Base-by-base conservation (phyloP, 2,329 filamentous ascomycete genomes). In the Fusarium praegraminearum region DNA sequence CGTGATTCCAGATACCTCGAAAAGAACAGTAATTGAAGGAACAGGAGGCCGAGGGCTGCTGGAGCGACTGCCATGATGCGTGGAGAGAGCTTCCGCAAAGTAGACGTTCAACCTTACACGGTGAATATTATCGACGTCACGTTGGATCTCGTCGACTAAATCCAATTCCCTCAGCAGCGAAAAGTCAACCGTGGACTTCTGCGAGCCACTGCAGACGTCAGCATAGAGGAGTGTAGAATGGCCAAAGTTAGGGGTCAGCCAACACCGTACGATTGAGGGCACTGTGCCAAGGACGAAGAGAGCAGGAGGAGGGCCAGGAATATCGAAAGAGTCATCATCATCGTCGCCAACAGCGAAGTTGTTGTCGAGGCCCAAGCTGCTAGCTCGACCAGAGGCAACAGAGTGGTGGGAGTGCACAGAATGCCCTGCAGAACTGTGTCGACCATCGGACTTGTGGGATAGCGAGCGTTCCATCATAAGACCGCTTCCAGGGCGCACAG, bases 401-500 rank as follows among this genome's bases (percentile, higher is more conserved):
- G 93, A 97, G 78, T 89, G 86, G 44, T 87, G 82, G 8, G 84
- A 86, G 68, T 91, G 89, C 20, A 90, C 87, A 10, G 90, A 96
- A 72, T 95, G 91, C 7, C 93, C 93, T n/a, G 93, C 90, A 11
- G 94, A 98, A 79, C 95, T 98, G 76, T 97, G 93, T 66, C 95
- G 88, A 36, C 96, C 96, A 77, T 99, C 95, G 1, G 96, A 98
- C 77, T 97, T 97, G 84, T 98, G 94, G 13, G 96, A 99, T 18
- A 93, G 87, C 1, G 94, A 93, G 18, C 96, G 90, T 80, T 99
- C 96, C 79, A 92, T 96, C 89, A 98, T 89, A 74, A 98, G 85
- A 36, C 93, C 91, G 78, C 93, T 97, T 26, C 90, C 88, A 24
- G 93, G 94, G 53, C 95, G 87, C 49, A 89, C 84, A 28, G 92